These are phyloP conservation scores for Corchorus capsularis DNA, from an alignment of 345 rosid species.

Conservation along the genomic window DNA sequence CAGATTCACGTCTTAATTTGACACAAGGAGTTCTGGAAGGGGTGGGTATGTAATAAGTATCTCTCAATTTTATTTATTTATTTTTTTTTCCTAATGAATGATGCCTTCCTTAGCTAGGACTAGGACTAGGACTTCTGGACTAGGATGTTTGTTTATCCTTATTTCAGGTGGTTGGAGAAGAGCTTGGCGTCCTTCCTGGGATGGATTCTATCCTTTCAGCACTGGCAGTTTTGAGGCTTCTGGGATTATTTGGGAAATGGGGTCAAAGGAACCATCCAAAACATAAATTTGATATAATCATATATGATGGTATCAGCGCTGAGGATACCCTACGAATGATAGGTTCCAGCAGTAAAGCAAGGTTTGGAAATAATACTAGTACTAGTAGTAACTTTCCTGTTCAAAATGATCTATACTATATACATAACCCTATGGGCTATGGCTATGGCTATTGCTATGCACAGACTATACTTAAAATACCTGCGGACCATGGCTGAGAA, in stretches of 20 bases:
- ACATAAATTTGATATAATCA: slow-evolving; percentile 53
- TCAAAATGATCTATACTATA: neutral
- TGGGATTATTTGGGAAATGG: slow-evolving; percentile 53
- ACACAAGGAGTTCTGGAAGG: slow-evolving; percentile 92
- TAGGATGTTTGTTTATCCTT: slow-evolving; percentile 7
- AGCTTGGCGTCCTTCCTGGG: slow-evolving; percentile 96
- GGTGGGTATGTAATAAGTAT: slow-evolving; percentile 65
- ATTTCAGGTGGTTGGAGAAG: slow-evolving; percentile 91
- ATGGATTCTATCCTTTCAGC: slow-evolving; percentile 80
- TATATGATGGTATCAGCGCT: slow-evolving; percentile 69
- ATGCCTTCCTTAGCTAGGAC: neutral
- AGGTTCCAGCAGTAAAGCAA: slow-evolving; percentile 71
- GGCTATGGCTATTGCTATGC: slow-evolving; percentile 3
- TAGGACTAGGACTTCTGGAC: too few species aligned
- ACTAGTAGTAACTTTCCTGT: neutral
- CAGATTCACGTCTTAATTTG: slow-evolving; percentile 71
- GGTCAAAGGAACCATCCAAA: slow-evolving; percentile 40
- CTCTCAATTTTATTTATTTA: slow-evolving; percentile 3
- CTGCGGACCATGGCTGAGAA: slow-evolving; percentile 75
- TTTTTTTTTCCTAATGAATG: too few species aligned
- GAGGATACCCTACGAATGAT: slow-evolving; percentile 81
- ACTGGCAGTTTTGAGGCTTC: slow-evolving; percentile 56
- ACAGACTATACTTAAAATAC: slow-evolving; percentile 78
- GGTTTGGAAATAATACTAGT: slow-evolving; percentile 40
- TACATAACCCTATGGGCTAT: slow-evolving; percentile 19